These are phyloP conservation scores for Pythium oligandrum DNA, from an alignment of 352 stramenopile genomes.

Conservation along the genomic window DNA sequence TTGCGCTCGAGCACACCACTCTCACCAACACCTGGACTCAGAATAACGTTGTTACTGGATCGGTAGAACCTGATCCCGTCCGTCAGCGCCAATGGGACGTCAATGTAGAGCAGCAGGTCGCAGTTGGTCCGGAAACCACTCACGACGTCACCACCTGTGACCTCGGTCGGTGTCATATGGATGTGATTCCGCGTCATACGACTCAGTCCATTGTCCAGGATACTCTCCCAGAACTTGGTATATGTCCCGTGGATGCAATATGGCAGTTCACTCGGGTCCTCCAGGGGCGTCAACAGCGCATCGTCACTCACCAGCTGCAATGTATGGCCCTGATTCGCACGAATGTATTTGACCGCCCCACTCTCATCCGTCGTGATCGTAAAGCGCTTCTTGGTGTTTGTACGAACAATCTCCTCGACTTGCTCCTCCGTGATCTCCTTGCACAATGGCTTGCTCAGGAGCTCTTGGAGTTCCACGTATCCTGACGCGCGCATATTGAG, in stretches of 20 bases:
- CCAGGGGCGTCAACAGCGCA: conserved; percentile 61
- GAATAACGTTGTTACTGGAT: conserved; percentile 81
- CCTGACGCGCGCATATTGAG: conserved; percentile 67
- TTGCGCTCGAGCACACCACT: conserved; percentile 35
- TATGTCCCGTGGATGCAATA: conserved; percentile 83
- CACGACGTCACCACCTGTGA: conserved; percentile 48
- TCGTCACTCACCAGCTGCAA: conserved; percentile 61
- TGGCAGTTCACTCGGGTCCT: conserved; percentile 32
- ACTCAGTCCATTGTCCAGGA: conserved; percentile 45
- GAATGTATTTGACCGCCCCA: conserved; percentile 46
- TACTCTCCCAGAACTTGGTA: conserved; percentile 59
- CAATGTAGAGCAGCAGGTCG: conserved; percentile 73
- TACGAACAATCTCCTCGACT: conserved; percentile 61
- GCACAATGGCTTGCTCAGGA: conserved; percentile 57
- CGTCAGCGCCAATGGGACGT: conserved; percentile 42
- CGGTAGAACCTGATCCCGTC: conserved; percentile 81
- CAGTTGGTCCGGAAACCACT: conserved; percentile 73
- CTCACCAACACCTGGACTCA: conserved; percentile 54
- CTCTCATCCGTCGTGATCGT: conserved; percentile 48
- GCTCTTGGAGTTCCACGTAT: conserved; percentile 47
- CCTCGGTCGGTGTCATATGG: conserved; percentile 65
- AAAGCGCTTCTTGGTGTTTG: conserved; percentile 75
- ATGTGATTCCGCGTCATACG: conserved; percentile 87
- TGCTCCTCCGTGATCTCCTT: conserved; percentile 40
- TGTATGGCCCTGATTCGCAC: conserved; percentile 80